phyloP scores from a whole-genome alignment of 495 filamentous ascomycete species.

The Aspergillus sclerotioniger region DNA sequence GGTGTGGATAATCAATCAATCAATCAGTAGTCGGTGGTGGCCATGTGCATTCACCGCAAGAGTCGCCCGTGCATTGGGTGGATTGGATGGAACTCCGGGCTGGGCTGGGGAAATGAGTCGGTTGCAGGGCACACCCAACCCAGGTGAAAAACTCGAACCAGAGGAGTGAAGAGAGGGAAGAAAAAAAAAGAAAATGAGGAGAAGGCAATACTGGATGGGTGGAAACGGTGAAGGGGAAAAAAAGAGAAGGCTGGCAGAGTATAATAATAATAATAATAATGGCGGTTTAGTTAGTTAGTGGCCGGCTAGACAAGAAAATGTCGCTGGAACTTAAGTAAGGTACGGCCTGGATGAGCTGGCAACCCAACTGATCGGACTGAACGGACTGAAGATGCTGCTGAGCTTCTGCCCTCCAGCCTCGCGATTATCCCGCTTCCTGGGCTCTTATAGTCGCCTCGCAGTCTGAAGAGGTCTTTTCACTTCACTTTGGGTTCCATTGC shows the following conservation, averaged over 20 bases:
- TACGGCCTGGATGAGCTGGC: conserved; percentile 3
- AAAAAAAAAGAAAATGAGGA: conserved; percentile 4
- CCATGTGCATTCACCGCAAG: conserved; percentile 4
- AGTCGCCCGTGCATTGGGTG: conserved; percentile 1
- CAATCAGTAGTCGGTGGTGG: not conserved
- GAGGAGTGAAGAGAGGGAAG: conserved; percentile 1
- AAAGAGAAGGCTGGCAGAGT: conserved; percentile 19
- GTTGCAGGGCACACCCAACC: too few species aligned
- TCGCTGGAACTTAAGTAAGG: conserved; percentile 1
- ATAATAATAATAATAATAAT: conserved; percentile 11
- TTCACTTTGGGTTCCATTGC: conserved; percentile 4
- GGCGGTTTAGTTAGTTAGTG: not conserved
- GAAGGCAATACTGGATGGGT: conserved; percentile 16
- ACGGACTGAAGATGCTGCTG: too few species aligned
- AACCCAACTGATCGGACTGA: not conserved
- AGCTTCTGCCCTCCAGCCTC: conserved; percentile 1
- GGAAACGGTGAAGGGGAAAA: conserved; percentile 11
- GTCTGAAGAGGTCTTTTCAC: not conserved
- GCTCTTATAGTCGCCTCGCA: not conserved
- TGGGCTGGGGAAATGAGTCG: too few species aligned
- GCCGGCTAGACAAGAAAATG: not conserved
- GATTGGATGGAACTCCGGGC: too few species aligned
- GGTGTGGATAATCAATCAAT: not conserved
- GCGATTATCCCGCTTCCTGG: not conserved
- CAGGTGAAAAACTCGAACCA: not conserved